Base-by-base conservation (phyloP, 202 grass and related monocot genomes). In the Tripidium arundinaceum region DNA sequence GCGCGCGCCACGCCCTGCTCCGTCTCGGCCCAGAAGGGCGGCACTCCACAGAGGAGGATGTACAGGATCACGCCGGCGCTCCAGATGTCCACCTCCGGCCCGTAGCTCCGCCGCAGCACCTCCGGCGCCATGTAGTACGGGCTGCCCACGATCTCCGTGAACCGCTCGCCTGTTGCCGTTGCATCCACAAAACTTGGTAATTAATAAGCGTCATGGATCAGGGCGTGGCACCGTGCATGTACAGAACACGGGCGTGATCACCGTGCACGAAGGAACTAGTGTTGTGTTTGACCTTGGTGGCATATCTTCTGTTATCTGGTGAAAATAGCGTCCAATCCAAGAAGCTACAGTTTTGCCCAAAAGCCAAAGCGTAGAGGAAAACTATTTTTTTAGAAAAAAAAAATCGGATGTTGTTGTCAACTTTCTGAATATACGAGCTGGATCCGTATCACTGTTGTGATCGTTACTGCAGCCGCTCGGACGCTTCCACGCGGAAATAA, bases 1-100 rank as follows among this genome's bases (percentile, higher is more conserved):
- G 89, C 83, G 13, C 80, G 87, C 47, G 91, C 91, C 39, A 94
- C 91, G 43, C 91, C 91, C 38, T 94, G 91, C 75, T 94, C 91
- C 24, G 81, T 89, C 81, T 94, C 89, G 0, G 89, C 85, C 89
- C 85, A 87, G 68, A 91, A 90, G 0, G 88, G 88, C 0, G 84
- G 88, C 2, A 86, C 84, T 27, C 88, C 88, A 37, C 88, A 90
- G 16, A 90, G 88, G 36, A 90, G 84, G 84, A 90, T 90, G 84
- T 90, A 90, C 4, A 90, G 88, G 74, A 90, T 90, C 27, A 90
- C 88, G 12, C 88, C 84, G 12, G 88, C 84, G 70, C 83, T 86
- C 88, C 88, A 90, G 16, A 90, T 76, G 80, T 90, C 88, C 43
- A 83, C 88, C 84, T 90, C 88, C 0, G 83, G 79, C 0, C 88